Percentiles rank a stretch among this genome's conserved stretches.
These are phyloP conservation scores for Glycyrrhiza uralensis DNA, from an alignment of 306 rosid species.

Conservation along the genomic window DNA sequence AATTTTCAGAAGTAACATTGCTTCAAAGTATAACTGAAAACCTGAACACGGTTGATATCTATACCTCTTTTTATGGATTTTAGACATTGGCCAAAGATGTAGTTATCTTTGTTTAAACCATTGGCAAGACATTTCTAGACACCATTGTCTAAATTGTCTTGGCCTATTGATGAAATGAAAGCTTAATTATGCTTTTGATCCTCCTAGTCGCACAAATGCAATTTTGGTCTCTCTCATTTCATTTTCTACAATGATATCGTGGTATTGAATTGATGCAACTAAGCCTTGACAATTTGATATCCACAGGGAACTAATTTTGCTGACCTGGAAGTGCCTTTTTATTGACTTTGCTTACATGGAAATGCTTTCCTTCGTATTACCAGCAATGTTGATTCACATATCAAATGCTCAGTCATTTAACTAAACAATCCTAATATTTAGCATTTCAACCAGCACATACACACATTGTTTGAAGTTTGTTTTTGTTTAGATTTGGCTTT, in stretches of 20 bases:
- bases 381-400: neutral
- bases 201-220: neutral
- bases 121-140: neutral
- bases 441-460: neutral
- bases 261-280: neutral
- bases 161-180: neutral
- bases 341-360: neutral
- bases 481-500: slow-evolving; percentile 25
- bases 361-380: neutral
- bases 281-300: neutral
- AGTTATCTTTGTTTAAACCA: neutral
- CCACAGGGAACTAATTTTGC: neutral
- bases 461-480: slow-evolving; percentile 1
- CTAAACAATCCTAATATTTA: neutral
- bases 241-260: neutral
- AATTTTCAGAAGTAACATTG: neutral
- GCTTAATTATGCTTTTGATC: neutral
- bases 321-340: neutral
- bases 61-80: no score
- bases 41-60: neutral
- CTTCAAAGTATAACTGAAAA: neutral
- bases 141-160: neutral
- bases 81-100: neutral
- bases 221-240: neutral
- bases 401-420: neutral